A percentile compares a stretch with the other conserved stretches of the same genome.
Conservation (phyloP, 2,329 filamentous ascomycete species). For the Phoma sp. region DNA sequence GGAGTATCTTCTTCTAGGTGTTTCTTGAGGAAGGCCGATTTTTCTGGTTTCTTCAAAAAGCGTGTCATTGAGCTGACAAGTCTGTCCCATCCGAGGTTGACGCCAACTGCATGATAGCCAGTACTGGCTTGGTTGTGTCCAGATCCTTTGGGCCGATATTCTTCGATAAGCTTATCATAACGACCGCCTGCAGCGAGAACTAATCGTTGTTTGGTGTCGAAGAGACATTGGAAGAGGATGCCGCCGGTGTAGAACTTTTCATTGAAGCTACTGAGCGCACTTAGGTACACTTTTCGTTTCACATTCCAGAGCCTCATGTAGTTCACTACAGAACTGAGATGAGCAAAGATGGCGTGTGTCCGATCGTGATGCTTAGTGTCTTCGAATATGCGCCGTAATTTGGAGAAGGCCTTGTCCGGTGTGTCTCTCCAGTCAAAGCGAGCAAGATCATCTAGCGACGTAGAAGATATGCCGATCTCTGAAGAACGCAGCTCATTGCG, state of each 20-base stretch:
- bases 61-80: slow-evolving; percentile 68
- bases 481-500: slow-evolving; percentile 82
- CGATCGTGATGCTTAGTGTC: slow-evolving; percentile 60
- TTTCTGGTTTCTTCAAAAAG: slow-evolving; percentile 57
- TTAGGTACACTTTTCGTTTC: slow-evolving; percentile 79
- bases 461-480: slow-evolving; percentile 80
- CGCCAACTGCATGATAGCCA: slow-evolving; percentile 81
- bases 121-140: slow-evolving; percentile 54
- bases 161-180: slow-evolving; percentile 87
- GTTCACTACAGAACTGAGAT: slow-evolving; percentile 77
- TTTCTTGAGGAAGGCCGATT: slow-evolving; percentile 69
- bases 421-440: slow-evolving; percentile 87
- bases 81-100: slow-evolving; percentile 88
- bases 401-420: slow-evolving; percentile 75
- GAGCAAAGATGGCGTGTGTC: slow-evolving; percentile 68
- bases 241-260: slow-evolving; percentile 85
- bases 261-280: slow-evolving; percentile 84
- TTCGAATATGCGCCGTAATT: slow-evolving; percentile 62
- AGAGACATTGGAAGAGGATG: slow-evolving; percentile 87
- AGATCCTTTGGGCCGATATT: slow-evolving; percentile 75
- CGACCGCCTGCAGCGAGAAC: slow-evolving; percentile 93
- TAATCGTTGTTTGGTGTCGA: slow-evolving; percentile 79
- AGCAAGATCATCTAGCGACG: slow-evolving; percentile 86
- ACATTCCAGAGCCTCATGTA: slow-evolving; percentile 80
- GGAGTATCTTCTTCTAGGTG: slow-evolving; percentile 64